Base-by-base conservation (phyloP, 495 filamentous ascomycete species). In the Cercophora scortea region DNA sequence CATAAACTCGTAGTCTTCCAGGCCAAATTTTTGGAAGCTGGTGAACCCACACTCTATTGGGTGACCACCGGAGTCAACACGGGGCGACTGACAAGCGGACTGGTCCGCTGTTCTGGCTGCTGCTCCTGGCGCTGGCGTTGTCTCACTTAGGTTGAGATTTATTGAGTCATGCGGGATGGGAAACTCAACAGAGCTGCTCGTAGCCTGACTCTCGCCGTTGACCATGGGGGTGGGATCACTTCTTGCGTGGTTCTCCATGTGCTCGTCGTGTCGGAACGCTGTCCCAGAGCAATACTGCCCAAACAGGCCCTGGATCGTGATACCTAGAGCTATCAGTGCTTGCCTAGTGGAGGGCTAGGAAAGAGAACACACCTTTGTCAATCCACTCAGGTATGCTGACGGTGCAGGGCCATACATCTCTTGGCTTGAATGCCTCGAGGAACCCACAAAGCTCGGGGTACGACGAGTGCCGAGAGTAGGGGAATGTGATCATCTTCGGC, bases 391-490 rank as follows among this genome's bases (percentile, higher is more conserved):
- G 53, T 15, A 78, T 69, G 49, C 90, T 75, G 6, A 91, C 83
- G 1, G 89, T 92, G 61, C 91, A 96, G 5, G 92, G 90, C 68
- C 86, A 84, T 10, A 96, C 73, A 64, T 96, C 89, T 53, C 71
- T 78, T 0, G 89, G 90, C 38, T 71, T 76, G 55, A 96, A 89
- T 0, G 74, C 75, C 4, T 72, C 58, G 5, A 95, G 73, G 0
- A 97, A 68, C 52, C 82, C 64, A 53, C 88, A 86, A 6, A 95
- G 74, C 64, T 96, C 92, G 0, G 70, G 69, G 47, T 92, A 89
- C 0, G 89, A 95, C 0, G 92, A 94, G 66, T 97, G 92, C 2
- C 92, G 81, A 0, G 92, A 91, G 61, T 92, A 97, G 4, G 90
- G 88, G 53, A 96, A 96, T 10, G 63, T 67, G 33, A 83, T 78